Percentiles rank a stretch among this genome's conserved stretches.
phyloP scores from a whole-genome alignment of 2,329 filamentous ascomycete genomes.

The Delphinella strobiligena region DNA sequence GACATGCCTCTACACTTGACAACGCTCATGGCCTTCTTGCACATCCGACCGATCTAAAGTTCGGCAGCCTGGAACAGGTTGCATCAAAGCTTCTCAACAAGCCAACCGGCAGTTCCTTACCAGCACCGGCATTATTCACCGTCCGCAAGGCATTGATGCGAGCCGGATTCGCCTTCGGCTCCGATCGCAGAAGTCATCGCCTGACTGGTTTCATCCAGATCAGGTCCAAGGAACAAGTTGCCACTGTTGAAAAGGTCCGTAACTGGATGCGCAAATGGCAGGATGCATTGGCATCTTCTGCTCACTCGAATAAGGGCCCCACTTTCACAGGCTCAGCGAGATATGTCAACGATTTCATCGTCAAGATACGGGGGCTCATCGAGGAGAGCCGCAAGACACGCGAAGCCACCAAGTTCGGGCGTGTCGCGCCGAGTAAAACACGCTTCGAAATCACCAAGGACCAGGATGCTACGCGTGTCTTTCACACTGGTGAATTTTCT shows the following conservation, averaged over 20 bases:
- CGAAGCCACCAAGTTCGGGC: slow-evolving; percentile 20
- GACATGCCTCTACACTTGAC: slow-evolving; percentile 34
- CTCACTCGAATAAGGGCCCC: slow-evolving; percentile 1
- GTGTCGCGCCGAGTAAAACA: slow-evolving; percentile 27
- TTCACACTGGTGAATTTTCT: slow-evolving; percentile 30
- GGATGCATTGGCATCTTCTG: slow-evolving; percentile 29
- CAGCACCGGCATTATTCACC: slow-evolving; percentile 46
- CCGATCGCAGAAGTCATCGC: slow-evolving; percentile 36
- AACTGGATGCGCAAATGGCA: slow-evolving; percentile 43
- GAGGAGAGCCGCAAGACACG: slow-evolving; percentile 26
- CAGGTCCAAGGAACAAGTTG: slow-evolving; percentile 42
- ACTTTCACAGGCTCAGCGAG: slow-evolving; percentile 8
- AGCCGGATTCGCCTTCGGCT: slow-evolving; percentile 51
- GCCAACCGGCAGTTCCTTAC: slow-evolving; percentile 16
- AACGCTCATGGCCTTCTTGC: slow-evolving; percentile 36
- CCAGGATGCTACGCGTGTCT: slow-evolving; percentile 13
- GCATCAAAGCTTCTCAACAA: slow-evolving; percentile 28
- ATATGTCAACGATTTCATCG: slow-evolving; percentile 26
- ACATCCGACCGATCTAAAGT: slow-evolving; percentile 29
- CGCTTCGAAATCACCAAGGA: slow-evolving; percentile 14
- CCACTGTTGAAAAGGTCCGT: slow-evolving; percentile 39
- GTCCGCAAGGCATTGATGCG: slow-evolving; percentile 53
- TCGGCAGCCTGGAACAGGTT: slow-evolving; percentile 36
- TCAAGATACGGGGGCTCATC: slow-evolving; percentile 29
- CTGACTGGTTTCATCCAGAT: slow-evolving; percentile 52